Base-by-base conservation (phyloP, 805 yeast species). In the Kurtzmaniella cleridarum region DNA sequence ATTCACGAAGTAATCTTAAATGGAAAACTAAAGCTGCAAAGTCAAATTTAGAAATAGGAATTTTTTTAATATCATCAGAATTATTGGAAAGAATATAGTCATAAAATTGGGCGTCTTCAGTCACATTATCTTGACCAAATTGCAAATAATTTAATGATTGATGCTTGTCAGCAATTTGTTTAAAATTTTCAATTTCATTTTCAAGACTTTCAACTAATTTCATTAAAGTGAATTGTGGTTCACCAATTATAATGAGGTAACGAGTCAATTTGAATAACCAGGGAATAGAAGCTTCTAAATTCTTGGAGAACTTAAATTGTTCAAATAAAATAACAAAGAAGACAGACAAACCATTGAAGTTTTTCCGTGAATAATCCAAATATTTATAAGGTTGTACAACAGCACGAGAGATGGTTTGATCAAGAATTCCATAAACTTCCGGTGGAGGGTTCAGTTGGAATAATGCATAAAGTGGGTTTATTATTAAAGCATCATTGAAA, bases 321-420 rank as follows among this genome's bases (percentile, higher is more conserved):
- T 89, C 97, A 33, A 78, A 57, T 5, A 66, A 46, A 2, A 54
- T 61, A 34, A 66, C 55, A 2, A 61, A 44, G 36, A 68, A 64
- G 14, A 62, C 48, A 45, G 69, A 60, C 10, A 55, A 39, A 39
- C 61, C 63, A 5, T 47, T 38, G 35, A 55, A 64, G n/a, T 45
- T 44, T 9, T 47, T 29, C 39, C 62, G 66, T 2, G 66, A 56
- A 14, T 55, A 41, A 53, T 91, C 97, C 38, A 87, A 73, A 49
- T 89, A 91, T 53, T 85, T 88, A 62, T 84, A 93, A 0, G 98
- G 97, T 0, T 88, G 61, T 44, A 76, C 73, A 28, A 82, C 73
- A 44, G 81, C 71, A 45, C 96, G 73, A 1, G 87, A 69, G 24
- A 88, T 70, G 0, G 87, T 65, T 55, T 90, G 93, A 53, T 91